These are phyloP conservation scores for Aureobasidium subglaciale DNA, from an alignment of 2,329 filamentous ascomycete species.

Conservation along the genomic window DNA sequence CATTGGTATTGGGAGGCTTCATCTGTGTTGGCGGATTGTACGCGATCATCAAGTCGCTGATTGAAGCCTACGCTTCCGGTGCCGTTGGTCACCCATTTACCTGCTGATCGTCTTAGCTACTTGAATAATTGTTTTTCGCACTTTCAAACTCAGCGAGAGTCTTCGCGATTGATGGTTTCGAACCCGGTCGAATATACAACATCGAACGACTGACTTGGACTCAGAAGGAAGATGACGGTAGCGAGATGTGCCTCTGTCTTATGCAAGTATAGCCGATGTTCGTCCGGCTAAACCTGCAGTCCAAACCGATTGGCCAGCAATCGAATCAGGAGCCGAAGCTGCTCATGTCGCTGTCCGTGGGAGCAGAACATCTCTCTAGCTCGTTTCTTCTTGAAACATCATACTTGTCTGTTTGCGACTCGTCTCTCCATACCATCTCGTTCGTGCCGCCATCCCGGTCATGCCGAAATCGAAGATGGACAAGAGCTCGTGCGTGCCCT, in stretches of 20 bases:
- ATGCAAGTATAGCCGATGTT: no score
- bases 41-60: slow-evolving; percentile 38
- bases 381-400: slow-evolving; percentile 8
- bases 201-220: no score
- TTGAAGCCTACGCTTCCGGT: slow-evolving; percentile 28
- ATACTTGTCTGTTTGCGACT: not conserved
- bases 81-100: slow-evolving; percentile 25
- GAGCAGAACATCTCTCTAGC: slow-evolving; percentile 7
- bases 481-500: not conserved
- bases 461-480: not conserved
- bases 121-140: no score
- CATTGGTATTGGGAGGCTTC: slow-evolving; percentile 38
- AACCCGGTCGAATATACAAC: no score
- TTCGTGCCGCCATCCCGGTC: not conserved
- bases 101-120: slow-evolving; percentile 17
- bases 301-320: slow-evolving; percentile 8
- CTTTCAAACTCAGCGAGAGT: no score
- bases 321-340: slow-evolving; percentile 3
- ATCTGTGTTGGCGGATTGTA: slow-evolving; percentile 46
- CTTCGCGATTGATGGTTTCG: no score
- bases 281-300: not conserved
- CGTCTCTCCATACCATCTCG: not conserved
- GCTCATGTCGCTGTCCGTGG: slow-evolving; percentile 7
- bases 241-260: no score
- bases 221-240: no score